Conservation (phyloP, 495 filamentous ascomycete genomes). For the Talaromyces adpressus region DNA sequence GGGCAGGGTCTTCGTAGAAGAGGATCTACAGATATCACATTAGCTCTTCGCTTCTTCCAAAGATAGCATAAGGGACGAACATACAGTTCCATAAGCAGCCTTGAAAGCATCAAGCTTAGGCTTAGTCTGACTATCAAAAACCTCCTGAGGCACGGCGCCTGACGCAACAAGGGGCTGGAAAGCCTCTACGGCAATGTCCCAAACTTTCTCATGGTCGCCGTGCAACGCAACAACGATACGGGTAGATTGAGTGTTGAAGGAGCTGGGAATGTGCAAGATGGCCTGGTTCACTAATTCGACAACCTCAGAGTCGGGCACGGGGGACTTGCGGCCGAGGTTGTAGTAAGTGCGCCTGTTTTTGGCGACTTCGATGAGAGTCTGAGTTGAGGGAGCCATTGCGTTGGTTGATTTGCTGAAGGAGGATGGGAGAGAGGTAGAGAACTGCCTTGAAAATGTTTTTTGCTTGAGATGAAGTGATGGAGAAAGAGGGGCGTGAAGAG, state of each 20-base stretch:
- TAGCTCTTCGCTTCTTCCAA: neutral
- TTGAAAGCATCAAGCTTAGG: constrained; percentile 37
- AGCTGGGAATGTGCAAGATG: constrained; percentile 40
- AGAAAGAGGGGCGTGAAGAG: neutral
- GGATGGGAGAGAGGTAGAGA: neutral
- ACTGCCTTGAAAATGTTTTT: neutral
- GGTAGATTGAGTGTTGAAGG: constrained; percentile 51
- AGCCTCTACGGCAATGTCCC: constrained; percentile 37
- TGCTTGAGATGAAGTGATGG: neutral
- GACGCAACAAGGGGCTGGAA: constrained; percentile 30
- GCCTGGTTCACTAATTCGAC: constrained; percentile 41
- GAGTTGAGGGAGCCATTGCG: constrained; percentile 20
- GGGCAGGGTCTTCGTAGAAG: constrained; percentile 45
- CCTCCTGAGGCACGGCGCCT: constrained; percentile 29
- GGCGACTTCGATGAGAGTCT: constrained; percentile 31
- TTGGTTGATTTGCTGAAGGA: constrained; percentile 8
- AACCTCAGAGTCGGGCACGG: constrained; percentile 42
- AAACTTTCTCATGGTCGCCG: constrained; percentile 43
- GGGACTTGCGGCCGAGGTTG: constrained; percentile 34
- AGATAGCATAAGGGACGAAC: no score
- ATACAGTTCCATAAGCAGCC: constrained; percentile 43
- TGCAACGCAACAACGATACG: constrained; percentile 41
- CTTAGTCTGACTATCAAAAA: constrained; percentile 38
- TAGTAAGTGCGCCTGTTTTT: constrained; percentile 44
- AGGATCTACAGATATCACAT: constrained; percentile 28